Percentiles rank a stretch among this genome's conserved stretches.
Evolutionary conservation across 2,329 filamentous ascomycete genomes (phyloP).

Genomic region (Lecanicillium sp.): DNA sequence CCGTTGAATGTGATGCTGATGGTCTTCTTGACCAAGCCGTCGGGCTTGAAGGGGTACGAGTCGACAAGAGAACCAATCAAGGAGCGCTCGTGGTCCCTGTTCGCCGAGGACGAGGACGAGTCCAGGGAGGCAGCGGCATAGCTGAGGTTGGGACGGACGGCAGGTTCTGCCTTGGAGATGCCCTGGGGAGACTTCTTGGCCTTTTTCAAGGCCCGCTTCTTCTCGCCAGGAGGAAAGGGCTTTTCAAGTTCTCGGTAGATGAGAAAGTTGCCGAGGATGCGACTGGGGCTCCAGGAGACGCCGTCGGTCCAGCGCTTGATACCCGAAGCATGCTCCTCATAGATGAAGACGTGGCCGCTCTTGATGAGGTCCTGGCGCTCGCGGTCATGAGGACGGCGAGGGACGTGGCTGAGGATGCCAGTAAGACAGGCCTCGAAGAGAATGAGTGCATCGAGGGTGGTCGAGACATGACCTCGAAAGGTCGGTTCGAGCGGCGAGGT

Average conservation of each 20-base stretch:
- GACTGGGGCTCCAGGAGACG: conserved; percentile 82
- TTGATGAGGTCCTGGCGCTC: conserved; percentile 71
- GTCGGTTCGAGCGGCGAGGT: conserved; percentile 47
- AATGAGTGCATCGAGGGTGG: conserved; percentile 67
- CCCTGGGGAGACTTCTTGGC: conserved; percentile 35
- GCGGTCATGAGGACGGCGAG: conserved; percentile 77
- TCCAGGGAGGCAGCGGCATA: conserved; percentile 10
- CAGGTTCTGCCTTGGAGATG: conserved; percentile 25
- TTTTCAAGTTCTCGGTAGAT: conserved; percentile 77
- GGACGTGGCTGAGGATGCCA: conserved; percentile 65
- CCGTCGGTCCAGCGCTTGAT: conserved; percentile 96
- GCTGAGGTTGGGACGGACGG: conserved; percentile 15
- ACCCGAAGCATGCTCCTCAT: conserved; percentile 82
- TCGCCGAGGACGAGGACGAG: conserved; percentile 7
- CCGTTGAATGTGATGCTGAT: conserved; percentile 72
- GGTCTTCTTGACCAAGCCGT: conserved; percentile 85
- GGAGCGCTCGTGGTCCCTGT: conserved; percentile 27
- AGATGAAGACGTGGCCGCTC: conserved; percentile 84
- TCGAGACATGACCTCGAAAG: conserved; percentile 59
- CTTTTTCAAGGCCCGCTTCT: conserved; percentile 75
- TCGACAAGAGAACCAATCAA: conserved; percentile 81
- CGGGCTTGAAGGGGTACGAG: conserved; percentile 78
- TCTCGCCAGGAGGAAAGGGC: conserved; percentile 73
- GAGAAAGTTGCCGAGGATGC: conserved; percentile 77
- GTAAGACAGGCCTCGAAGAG: conserved; percentile 73